These are phyloP conservation scores for Mycena floridula DNA, from an alignment of 768 basidiomycete species.

Conservation along the genomic window DNA sequence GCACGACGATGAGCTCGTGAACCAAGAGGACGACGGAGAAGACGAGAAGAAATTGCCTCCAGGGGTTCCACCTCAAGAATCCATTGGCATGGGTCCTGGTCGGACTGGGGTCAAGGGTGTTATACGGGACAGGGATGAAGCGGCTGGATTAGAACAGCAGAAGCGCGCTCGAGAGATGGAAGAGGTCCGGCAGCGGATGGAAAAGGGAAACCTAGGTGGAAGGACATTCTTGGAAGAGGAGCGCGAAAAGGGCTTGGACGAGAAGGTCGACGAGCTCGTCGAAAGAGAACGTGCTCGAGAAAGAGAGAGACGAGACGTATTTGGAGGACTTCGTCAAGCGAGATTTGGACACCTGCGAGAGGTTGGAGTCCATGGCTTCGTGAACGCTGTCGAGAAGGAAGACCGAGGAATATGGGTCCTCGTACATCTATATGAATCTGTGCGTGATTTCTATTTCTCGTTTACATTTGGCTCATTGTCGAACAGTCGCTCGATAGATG, in stretches of 20 bases:
- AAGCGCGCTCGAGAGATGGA: constrained; percentile 47
- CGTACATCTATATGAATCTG: constrained; percentile 80
- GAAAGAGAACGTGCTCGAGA: constrained; percentile 34
- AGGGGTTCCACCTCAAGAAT: constrained; percentile 32
- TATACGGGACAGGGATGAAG: constrained; percentile 75
- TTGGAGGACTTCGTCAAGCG: constrained; percentile 45
- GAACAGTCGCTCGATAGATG: constrained; percentile 71
- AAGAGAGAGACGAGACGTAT: constrained; percentile 27
- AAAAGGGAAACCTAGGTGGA: constrained; percentile 57
- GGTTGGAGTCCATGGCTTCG: constrained; percentile 67
- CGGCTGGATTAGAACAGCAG: constrained; percentile 46
- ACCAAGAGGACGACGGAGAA: neutral
- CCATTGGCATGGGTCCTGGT: constrained; percentile 82
- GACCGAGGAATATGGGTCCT: constrained; percentile 70
- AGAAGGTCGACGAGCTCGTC: constrained; percentile 41
- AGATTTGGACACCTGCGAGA: constrained; percentile 77
- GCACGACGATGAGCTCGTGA: constrained; percentile 42
- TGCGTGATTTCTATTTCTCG: constrained; percentile 27
- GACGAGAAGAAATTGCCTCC: too few species aligned
- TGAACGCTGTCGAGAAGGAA: constrained; percentile 71
- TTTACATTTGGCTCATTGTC: constrained; percentile 2
- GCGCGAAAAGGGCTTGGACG: constrained; percentile 41
- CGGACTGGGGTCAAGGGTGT: constrained; percentile 88
- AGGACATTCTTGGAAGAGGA: constrained; percentile 79
- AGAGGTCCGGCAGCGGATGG: constrained; percentile 51